A percentile compares a stretch with the other conserved stretches of the same genome.
Conservation (phyloP, 371 early-diverging fungal species). For the Capniomyces stellatus region DNA sequence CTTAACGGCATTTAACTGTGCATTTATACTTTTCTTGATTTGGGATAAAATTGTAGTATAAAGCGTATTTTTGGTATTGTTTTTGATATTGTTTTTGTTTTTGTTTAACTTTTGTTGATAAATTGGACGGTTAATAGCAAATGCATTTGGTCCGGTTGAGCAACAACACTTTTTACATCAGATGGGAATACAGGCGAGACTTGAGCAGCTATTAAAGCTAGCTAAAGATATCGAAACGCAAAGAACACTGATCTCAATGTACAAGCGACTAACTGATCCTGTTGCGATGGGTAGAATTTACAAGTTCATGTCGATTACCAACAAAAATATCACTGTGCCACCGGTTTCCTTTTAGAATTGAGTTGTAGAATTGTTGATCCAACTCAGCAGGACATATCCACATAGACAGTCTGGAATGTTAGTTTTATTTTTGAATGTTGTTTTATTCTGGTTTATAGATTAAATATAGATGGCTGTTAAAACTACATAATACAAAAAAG, state of each 20-base stretch:
- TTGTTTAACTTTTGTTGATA: not conserved
- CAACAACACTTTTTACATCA: constrained; percentile 63
- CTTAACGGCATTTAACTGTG: not conserved
- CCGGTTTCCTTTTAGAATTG: constrained; percentile 18
- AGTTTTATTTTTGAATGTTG: too few species aligned
- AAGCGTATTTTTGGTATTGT: not conserved
- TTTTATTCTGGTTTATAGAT: too few species aligned
- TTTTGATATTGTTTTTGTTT: not conserved
- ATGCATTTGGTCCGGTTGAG: constrained; percentile 57
- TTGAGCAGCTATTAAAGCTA: constrained; percentile 45
- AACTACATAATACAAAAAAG: too few species aligned
- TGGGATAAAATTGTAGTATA: not conserved
- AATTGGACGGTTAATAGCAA: constrained; percentile 13
- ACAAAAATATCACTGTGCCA: constrained; percentile 6
- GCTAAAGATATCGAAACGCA: constrained; percentile 30
- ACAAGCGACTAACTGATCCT: constrained; percentile 54
- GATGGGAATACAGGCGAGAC: constrained; percentile 67
- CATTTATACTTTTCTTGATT: too few species aligned
- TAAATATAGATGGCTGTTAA: too few species aligned
- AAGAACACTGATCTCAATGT: constrained; percentile 41
- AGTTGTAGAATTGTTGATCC: too few species aligned
- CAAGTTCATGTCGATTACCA: constrained; percentile 50
- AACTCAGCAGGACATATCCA: too few species aligned
- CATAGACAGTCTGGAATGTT: too few species aligned
- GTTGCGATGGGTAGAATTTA: constrained; percentile 62